Base-by-base conservation (phyloP, 1,139 yeast genomes). In the Eremothecium cymbalariae region DNA sequence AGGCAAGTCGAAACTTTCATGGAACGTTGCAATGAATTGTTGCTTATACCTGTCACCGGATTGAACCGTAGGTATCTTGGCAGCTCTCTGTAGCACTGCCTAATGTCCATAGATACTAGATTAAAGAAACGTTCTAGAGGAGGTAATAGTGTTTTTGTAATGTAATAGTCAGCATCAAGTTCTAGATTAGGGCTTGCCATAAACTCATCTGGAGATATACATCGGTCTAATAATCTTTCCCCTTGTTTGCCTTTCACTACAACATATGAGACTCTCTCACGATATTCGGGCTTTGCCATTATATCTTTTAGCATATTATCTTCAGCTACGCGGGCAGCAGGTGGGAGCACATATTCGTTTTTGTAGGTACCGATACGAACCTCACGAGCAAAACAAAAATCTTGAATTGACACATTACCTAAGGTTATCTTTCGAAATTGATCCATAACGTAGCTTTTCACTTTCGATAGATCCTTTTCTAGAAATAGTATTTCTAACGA, bases 331-430 rank as follows among this genome's bases (percentile, higher is more conserved):
- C 77, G 66, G 0, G 98, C 98, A 0, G 97, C 98, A 0, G 97
- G 93, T 0, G 98, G 98, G 3, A 84, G 68, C 33, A 75, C 68
- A 14, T 67, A 64, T 29, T 75, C 81, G 45, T 72, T 77, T 48
- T 81, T 82, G 55, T 90, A 90, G 0, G 78, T 68, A 0, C 98
- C 98, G 37, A 84, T 63, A 39, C 81, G 68, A 2, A 90, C 97
- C 48, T 83, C 95, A 51, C 83, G 83, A 1, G 95, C 90, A 63
- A 90, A 90, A 50, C 95, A 81, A 51, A 86, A 86, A 53, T 90
- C 96, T 41, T 77, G 77, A 4, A 85, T 63, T 0, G 81, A 67
- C 1, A 84, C 74, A 24, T 71, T 70, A 31, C 79, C 82, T 8
- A 57, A 50, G 37, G 74, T 59, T 2, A 90, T 73, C 48, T 81